Base-by-base conservation (phyloP, 2,329 filamentous ascomycete species). In the Myotisia sp. region DNA sequence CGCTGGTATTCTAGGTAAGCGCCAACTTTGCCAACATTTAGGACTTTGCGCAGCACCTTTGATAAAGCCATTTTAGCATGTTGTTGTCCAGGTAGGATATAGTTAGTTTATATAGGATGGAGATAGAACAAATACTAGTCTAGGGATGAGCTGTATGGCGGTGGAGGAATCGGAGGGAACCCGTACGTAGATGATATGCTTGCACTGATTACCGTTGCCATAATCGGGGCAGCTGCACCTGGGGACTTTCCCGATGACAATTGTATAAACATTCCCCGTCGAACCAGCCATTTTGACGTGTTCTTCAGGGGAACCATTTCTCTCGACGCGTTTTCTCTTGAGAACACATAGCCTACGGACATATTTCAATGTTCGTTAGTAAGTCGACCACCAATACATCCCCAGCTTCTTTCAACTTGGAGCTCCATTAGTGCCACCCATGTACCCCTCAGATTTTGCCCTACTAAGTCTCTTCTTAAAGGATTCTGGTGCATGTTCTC, bases 181-280 rank as follows among this genome's bases (percentile, higher is more conserved):
- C 16, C 55, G 40, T 56, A 68, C 68, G 47, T 74, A 76, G 29
- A 70, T 53, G 27, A 75, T 66, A 43, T 77, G 73, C 47, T 77
- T 77, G 63, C 74, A 79, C 44, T 74, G 68, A 28, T 70, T 68
- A 3, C 71, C 67, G 37, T 68, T 69, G 21, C 29, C 40, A 5
- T 56, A 58, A 49, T 74, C 66, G 0, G 69, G 68, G 47, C 71
- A 76, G 37, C 60, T 60, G 51, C 71, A 76, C 4, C 44, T 54
- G 0, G 71, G 70, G 7, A 61, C 45, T 34, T 67, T 65, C 37
- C 55, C 51, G 34, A 79, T 67, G 7, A 52, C 59, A 21, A 73
- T 63, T n/a, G 59, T 66, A 52, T 79, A 77, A 12, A 77, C 53
- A 43, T 76, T 76, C 10, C 73, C 73, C 0, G 70, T 76, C 4